Conservation (phyloP, 2,329 filamentous ascomycete genomes). For the Aphanoascus verrucosus region DNA sequence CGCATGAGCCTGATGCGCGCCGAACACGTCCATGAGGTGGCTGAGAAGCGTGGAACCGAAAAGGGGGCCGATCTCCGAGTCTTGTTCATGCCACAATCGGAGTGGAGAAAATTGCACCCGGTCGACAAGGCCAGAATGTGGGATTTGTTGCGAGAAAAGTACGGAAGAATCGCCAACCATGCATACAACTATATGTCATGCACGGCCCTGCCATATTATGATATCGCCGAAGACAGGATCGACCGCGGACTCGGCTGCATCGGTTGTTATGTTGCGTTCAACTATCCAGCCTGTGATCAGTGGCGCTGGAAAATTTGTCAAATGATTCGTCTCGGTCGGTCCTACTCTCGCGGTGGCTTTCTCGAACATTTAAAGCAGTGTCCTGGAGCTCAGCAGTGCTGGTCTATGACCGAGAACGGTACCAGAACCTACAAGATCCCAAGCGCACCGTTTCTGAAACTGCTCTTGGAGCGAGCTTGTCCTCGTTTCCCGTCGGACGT, state of each 20-base stretch:
- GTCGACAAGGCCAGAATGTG: no score
- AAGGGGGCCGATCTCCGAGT: no score
- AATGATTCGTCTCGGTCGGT: neutral
- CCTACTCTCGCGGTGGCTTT: conserved; percentile 6
- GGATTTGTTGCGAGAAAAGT: neutral
- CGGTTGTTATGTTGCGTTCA: conserved; percentile 10
- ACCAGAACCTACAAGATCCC: neutral
- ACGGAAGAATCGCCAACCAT: neutral
- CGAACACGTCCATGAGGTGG: neutral
- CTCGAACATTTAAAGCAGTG: conserved; percentile 7
- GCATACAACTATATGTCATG: conserved; percentile 5
- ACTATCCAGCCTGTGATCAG: neutral
- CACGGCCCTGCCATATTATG: conserved; percentile 8
- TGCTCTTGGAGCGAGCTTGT: no score
- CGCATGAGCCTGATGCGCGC: neutral
- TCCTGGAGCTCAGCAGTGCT: conserved; percentile 9
- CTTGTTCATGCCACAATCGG: no score
- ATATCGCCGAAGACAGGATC: conserved; percentile 3
- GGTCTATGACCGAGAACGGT: conserved; percentile 10
- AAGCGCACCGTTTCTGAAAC: no score
- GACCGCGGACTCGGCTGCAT: conserved; percentile 3
- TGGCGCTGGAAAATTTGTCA: neutral
- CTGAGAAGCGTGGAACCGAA: neutral
- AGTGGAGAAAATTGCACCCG: neutral
- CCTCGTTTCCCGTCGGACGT: no score